Conservation (phyloP, 352 stramenopile genomes). For the Pythium chondricola region DNA sequence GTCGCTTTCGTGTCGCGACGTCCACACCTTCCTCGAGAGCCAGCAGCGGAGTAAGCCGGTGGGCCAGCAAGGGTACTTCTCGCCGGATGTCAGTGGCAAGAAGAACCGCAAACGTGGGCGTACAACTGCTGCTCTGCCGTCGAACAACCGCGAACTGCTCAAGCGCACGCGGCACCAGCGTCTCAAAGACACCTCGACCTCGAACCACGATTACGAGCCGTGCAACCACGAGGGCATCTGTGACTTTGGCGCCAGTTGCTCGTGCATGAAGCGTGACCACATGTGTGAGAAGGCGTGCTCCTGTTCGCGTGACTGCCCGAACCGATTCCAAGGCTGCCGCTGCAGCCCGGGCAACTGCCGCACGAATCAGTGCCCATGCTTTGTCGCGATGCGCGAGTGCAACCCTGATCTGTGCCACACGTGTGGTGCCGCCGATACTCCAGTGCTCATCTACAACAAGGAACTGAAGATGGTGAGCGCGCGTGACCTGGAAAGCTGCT, state of each 20-base stretch:
- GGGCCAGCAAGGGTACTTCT: constrained; percentile 25
- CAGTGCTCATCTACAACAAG: constrained; percentile 24
- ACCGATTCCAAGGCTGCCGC: constrained; percentile 54
- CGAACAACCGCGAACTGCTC: constrained; percentile 52
- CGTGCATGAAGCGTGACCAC: constrained; percentile 73
- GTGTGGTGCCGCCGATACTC: constrained; percentile 38
- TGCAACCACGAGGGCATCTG: constrained; percentile 73
- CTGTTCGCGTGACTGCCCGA: constrained; percentile 70
- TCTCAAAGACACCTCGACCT: constrained; percentile 43
- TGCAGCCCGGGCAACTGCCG: constrained; percentile 35
- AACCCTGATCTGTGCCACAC: constrained; percentile 43
- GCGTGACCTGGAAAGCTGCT: constrained; percentile 21
- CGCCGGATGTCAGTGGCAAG: constrained; percentile 27
- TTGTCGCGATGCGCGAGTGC: constrained; percentile 47
- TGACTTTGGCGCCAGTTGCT: constrained; percentile 40
- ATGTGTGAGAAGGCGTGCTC: constrained; percentile 80
- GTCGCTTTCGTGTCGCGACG: constrained; percentile 47
- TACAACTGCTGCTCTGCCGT: constrained; percentile 13
- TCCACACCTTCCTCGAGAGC: constrained; percentile 41
- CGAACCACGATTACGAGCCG: constrained; percentile 72
- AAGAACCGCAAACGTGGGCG: constrained; percentile 44
- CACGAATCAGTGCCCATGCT: constrained; percentile 43
- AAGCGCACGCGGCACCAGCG: constrained; percentile 62
- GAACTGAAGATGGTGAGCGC: constrained; percentile 8
- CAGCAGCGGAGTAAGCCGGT: constrained; percentile 26